Conservation (phyloP, 2,329 filamentous ascomycete species). For the Rhynchosporium graminicola region DNA sequence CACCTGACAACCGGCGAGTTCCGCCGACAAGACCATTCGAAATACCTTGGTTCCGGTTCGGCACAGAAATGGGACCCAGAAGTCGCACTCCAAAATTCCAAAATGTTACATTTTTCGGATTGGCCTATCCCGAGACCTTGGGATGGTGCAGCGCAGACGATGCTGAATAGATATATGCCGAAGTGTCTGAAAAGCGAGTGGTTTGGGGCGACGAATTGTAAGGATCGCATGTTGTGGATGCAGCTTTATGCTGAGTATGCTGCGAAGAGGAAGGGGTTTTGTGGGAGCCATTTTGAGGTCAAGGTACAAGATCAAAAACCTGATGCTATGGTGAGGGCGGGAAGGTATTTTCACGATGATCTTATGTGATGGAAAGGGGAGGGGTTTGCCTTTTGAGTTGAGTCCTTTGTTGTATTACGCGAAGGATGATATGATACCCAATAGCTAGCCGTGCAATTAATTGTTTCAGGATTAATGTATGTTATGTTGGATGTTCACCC, state of each 20-base stretch:
- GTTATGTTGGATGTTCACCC: neutral
- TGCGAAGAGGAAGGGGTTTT: conserved; percentile 32
- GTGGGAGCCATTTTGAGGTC: conserved; percentile 36
- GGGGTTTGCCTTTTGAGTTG: neutral
- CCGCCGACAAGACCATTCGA: conserved; percentile 50
- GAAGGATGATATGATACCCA: conserved; percentile 6
- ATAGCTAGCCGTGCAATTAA: neutral
- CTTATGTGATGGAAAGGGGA: conserved; percentile 9
- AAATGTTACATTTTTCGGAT: conserved; percentile 61
- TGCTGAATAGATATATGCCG: conserved; percentile 39
- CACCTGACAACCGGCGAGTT: conserved; percentile 59
- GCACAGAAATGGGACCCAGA: conserved; percentile 53
- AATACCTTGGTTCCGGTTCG: conserved; percentile 52
- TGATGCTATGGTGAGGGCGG: conserved; percentile 26
- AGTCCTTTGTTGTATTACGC: neutral
- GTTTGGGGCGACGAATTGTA: conserved; percentile 38
- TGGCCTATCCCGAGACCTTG: conserved; percentile 63
- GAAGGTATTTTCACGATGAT: conserved; percentile 32
- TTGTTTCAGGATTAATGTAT: neutral
- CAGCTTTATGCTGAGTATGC: conserved; percentile 35
- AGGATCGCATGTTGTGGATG: conserved; percentile 35
- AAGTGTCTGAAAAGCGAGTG: conserved; percentile 33
- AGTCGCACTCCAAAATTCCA: conserved; percentile 50
- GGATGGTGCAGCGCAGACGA: conserved; percentile 38
- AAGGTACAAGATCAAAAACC: conserved; percentile 27